Evolutionary conservation across 495 filamentous ascomycete species (phyloP).

Genomic region (Chaetomium tenue): DNA sequence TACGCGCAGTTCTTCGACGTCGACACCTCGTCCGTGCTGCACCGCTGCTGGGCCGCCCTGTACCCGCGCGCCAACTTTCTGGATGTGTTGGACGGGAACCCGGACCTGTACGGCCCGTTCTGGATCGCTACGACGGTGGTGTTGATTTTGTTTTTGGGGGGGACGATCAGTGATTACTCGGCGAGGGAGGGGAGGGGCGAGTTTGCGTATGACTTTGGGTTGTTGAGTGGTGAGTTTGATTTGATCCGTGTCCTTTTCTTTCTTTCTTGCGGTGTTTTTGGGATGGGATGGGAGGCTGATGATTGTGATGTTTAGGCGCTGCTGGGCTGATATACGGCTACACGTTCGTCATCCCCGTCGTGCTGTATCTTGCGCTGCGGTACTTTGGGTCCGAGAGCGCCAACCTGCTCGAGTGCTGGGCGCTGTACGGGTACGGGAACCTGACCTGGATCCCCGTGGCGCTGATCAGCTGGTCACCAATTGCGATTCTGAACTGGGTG

Average conservation of each 20-base stretch:
- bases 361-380: constrained; percentile 81
- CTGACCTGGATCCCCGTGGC: constrained; percentile 96
- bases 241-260: no score
- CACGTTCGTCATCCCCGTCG: constrained; percentile 76
- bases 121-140: constrained; percentile 99
- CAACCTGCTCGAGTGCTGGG: constrained; percentile 89
- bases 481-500: constrained; percentile 84
- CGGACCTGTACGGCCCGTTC: constrained; percentile 90
- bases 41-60: constrained; percentile 77
- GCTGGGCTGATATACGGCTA: constrained; percentile 93
- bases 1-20: constrained; percentile 98
- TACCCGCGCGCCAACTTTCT: constrained; percentile 92
- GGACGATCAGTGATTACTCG: constrained; percentile 89
- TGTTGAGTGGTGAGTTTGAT: constrained; percentile 61
- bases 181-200: constrained; percentile 43
- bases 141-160: constrained; percentile 89
- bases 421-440: constrained; percentile 92
- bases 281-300: constrained; percentile 1
- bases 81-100: constrained; percentile 94
- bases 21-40: constrained; percentile 81
- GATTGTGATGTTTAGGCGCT: constrained; percentile 52
- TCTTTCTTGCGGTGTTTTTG: not conserved
- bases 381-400: constrained; percentile 92
- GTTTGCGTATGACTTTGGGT: constrained; percentile 80
- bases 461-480: constrained; percentile 80